Evolutionary conservation across 208 protist genomes (phyloP).

Genomic region (Crithidia bombi): DNA sequence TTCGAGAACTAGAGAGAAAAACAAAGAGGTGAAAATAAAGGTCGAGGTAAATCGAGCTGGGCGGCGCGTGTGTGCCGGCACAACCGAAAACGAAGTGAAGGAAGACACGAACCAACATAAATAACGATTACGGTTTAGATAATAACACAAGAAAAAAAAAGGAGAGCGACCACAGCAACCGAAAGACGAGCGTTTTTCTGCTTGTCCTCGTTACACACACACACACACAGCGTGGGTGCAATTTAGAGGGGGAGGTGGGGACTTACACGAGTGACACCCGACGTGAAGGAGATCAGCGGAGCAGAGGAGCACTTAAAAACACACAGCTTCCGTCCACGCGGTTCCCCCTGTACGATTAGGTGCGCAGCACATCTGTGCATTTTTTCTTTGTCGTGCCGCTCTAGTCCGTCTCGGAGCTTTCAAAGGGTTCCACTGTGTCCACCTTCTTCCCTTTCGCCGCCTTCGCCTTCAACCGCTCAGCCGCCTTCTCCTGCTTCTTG

Average conservation of each 20-base stretch:
- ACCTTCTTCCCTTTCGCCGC: slow-evolving; percentile 7
- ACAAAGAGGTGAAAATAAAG: slow-evolving; percentile 1
- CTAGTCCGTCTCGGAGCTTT: slow-evolving; percentile 13
- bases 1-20: background rate
- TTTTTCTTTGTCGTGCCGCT: background rate
- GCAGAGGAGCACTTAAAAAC: too few species aligned
- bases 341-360: background rate
- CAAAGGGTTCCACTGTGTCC: slow-evolving; percentile 7
- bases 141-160: slow-evolving; percentile 2
- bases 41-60: background rate
- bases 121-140: background rate
- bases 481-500: background rate
- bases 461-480: too few species aligned
- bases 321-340: too few species aligned
- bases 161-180: background rate
- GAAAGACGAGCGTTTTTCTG: background rate
- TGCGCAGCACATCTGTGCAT: background rate
- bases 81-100: background rate
- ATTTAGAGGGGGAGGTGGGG: too few species aligned
- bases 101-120: slow-evolving; percentile 5
- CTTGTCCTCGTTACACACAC: too few species aligned
- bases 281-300: too few species aligned
- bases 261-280: too few species aligned
- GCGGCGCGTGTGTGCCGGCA: too few species aligned
- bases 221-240: too few species aligned